phyloP scores from a whole-genome alignment of 1,284 basidiomycete genomes.

The Leccinum pachyderme region DNA sequence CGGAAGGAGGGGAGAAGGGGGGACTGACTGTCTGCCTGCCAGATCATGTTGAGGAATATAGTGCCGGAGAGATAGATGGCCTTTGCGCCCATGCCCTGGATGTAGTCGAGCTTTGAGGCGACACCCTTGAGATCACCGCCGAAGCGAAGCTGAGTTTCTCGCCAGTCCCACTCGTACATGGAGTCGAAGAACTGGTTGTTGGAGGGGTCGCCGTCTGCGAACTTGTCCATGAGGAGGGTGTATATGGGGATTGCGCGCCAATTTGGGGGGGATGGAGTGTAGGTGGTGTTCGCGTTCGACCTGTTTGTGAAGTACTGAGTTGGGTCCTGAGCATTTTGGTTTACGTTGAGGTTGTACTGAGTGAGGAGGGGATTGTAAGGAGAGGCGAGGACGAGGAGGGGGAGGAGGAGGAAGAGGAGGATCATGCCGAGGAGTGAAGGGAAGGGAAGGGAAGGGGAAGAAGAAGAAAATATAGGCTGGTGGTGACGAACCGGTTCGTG shows the following conservation, averaged over 20 bases:
- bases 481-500: background rate
- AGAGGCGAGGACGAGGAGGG: constrained; percentile 41
- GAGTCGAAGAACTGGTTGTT: constrained; percentile 88
- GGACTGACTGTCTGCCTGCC: constrained; percentile 87
- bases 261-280: constrained; percentile 79
- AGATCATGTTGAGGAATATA: constrained; percentile 89
- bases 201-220: constrained; percentile 84
- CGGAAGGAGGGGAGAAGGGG: background rate
- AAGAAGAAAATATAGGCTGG: background rate
- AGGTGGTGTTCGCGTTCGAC: constrained; percentile 60
- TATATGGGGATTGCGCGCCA: constrained; percentile 86
- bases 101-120: constrained; percentile 74
- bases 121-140: constrained; percentile 86
- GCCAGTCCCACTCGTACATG: constrained; percentile 79
- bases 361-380: constrained; percentile 76
- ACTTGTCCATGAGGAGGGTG: constrained; percentile 88
- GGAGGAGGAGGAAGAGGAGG: constrained; percentile 13
- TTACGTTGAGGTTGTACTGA: constrained; percentile 84
- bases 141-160: constrained; percentile 83
- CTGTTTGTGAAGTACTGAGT: constrained; percentile 68
- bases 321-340: constrained; percentile 69
- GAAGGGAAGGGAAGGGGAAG: constrained; percentile 8
- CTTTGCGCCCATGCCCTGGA: constrained; percentile 82
- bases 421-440: constrained; percentile 11
- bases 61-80: constrained; percentile 90